A percentile compares a stretch with the other conserved stretches of the same genome.
phyloP scores from a whole-genome alignment of 1,139 yeast species.

The Suhomyces ambrosiae region DNA sequence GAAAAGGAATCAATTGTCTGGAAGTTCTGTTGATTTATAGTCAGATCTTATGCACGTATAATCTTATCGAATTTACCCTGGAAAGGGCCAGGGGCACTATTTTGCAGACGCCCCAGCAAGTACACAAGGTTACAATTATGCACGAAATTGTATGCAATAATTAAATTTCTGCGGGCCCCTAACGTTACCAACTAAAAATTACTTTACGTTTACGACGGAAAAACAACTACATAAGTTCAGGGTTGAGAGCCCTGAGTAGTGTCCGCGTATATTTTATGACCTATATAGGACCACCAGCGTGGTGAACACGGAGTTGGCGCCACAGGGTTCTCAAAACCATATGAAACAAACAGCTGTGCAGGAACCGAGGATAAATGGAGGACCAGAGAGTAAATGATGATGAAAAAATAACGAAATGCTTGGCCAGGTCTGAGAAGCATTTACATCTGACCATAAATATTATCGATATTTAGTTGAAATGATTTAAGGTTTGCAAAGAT shows the following conservation, averaged over 20 bases:
- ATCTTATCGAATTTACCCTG: constrained; percentile 3
- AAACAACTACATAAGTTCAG: not conserved
- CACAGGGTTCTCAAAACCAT: constrained; percentile 1
- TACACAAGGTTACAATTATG: constrained; percentile 1
- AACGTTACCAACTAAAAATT: not conserved
- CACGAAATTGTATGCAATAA: not conserved
- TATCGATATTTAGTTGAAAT: too few relatives aligned
- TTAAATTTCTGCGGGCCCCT: not conserved
- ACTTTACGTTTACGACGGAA: constrained; percentile 7
- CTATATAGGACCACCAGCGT: not conserved
- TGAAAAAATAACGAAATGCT: too few relatives aligned
- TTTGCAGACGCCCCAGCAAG: constrained; percentile 12
- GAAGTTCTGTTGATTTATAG: constrained; percentile 2
- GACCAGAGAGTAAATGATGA: not conserved
- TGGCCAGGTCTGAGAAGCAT: too few relatives aligned
- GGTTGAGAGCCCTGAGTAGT: not conserved
- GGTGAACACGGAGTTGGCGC: not conserved
- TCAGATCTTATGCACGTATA: constrained; percentile 5
- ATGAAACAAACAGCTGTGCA: not conserved
- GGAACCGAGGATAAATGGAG: not conserved
- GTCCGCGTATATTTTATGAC: not conserved
- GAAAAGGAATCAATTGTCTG: constrained; percentile 1
- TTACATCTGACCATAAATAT: too few relatives aligned
- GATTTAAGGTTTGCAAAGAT: too few relatives aligned
- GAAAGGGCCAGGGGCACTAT: constrained; percentile 5